Conservation (phyloP, 805 yeast species). For the Yarrowia divulgata region DNA sequence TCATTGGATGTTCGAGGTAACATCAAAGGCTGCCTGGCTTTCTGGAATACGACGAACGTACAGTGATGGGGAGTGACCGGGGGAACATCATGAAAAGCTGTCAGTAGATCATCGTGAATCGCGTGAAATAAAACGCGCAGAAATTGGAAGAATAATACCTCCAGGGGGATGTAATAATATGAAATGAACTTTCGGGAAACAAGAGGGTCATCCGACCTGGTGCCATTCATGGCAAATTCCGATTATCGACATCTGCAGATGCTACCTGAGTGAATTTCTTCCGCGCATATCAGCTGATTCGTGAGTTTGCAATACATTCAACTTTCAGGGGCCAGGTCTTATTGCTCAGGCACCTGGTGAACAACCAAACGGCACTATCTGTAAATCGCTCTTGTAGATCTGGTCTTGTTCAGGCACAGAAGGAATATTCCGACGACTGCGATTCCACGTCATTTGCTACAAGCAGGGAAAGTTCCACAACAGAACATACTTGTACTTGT, state of each 20-base stretch:
- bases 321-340: background rate
- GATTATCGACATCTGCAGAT: background rate
- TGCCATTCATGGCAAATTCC: background rate
- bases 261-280: conserved; percentile 2
- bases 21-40: conserved; percentile 1
- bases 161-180: background rate
- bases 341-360: background rate
- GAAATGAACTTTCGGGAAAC: background rate
- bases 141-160: background rate
- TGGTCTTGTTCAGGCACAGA: background rate
- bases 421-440: background rate
- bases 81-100: too few species aligned
- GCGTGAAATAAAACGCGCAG: too few species aligned
- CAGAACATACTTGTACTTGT: too few species aligned
- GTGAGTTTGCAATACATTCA: conserved; percentile 5
- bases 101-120: too few species aligned
- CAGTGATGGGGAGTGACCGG: too few species aligned
- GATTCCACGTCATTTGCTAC: too few species aligned
- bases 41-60: background rate
- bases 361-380: conserved; percentile 2
- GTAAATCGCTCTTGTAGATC: background rate
- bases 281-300: conserved; percentile 5
- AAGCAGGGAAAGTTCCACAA: too few species aligned
- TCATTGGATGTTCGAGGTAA: background rate
- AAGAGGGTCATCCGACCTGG: background rate